Evolutionary conservation across 1,139 yeast genomes (phyloP), one percentile per base, ranked within the genome.

Genomic region (Nakaseomyces delphensis): DNA sequence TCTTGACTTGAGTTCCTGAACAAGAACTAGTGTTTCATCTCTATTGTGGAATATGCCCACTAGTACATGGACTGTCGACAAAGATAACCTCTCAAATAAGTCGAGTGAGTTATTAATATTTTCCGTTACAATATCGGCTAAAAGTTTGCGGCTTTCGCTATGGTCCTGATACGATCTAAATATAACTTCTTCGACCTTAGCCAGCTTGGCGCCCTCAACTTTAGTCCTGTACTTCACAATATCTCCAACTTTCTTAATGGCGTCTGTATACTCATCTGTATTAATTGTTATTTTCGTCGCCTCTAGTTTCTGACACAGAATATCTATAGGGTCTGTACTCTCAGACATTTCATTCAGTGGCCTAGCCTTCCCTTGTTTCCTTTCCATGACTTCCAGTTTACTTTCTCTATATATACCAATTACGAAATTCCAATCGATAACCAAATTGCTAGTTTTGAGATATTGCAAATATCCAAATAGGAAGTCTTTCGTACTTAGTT

Each of bases 81-180:
- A 44, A 9, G 53, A 46, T 14, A 52, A 40, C 16, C 24, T 23
- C 41, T 51, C 55, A 38, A 57, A 55, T 1, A 56, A 29, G 16
- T 50, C 45, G 11, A 58, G 33, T 6, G 59, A 44, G 23, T 38
- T 43, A 2, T 47, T 13, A 15, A 52, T 36, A 41, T 54, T 45
- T 9, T 41, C 24, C 4, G 42, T 43, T 6, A 57, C 46, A n/a
- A 44, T 31, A 9, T 39, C 32, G 8, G 43, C 37, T 30, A 58
- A 36, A 42, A 51, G 40, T 4, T 42, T 36, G 14, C 55, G 47
- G 3, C 60, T 50, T 20, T 48, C 54, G 11, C 44, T 43, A 43
- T 58, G 60, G 29, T 56, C 61, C 28, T 56, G 57, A 33, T 51
- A 55, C 2, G 60, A 48, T 39, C 60, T 48, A 2, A 43, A 45